Base-by-base conservation (phyloP, 352 stramenopile genomes). In the Phytophthora brassicae region DNA sequence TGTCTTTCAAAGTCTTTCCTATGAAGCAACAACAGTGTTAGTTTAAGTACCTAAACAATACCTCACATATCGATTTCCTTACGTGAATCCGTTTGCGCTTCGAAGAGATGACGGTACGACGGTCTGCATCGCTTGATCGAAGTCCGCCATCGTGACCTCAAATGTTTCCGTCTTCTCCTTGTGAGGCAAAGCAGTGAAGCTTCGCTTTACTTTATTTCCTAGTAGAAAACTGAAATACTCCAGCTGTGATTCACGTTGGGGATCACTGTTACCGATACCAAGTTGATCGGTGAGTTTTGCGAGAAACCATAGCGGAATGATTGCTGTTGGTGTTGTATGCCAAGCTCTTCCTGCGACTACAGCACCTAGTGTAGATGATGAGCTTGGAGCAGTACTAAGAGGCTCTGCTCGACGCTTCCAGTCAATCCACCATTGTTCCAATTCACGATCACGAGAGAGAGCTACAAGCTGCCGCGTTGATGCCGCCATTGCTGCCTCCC, bases 231-330 rank as follows among this genome's bases (percentile, higher is more conserved):
- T 66, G 23, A 90, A 89, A 60, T 74, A 89, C 22, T 74, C 64
- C 23, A 22, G 49, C 19, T 43, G 20, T 26, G 46, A 33, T 11
- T 64, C 26, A 14, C 20, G 51, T 61, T 36, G 47, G 17, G n/a
- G 19, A 3, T 56, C 19, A 2, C 13, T 36, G 19, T 43, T 51
- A 14, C 36, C 38, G 14, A 11, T 12, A 28, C 45, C 16, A 31
- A 38, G 24, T 35, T 52, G 52, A 17, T 47, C 41, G 1, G 52
- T 55, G 22, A 79, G 64, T 47, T 86, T 81, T 0, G 63, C 55
- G 19, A 90, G 44, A 59, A 89, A 92, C 81, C 81, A 92, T 6
- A 92, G 45, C 20, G 84, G 81, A 49, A 90, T 89, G 26, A 89
- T 89, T 8, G 82, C 68, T 7, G 80, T 50, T 17, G 81, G 81